Conservation (phyloP, 352 stramenopile species). For the Thalassiosira livingstoniorum region DNA sequence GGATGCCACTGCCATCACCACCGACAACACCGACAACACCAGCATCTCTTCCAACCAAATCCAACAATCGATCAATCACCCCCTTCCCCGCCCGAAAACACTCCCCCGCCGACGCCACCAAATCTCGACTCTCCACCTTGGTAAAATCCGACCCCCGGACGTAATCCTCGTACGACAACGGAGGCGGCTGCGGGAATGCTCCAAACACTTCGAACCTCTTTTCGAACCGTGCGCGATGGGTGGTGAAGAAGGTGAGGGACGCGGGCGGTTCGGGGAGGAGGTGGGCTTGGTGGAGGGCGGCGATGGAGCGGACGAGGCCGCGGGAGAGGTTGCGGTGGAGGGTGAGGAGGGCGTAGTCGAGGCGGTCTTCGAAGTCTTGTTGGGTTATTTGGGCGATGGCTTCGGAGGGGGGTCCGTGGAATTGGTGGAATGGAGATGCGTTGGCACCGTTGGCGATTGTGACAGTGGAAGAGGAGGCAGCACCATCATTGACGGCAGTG, state of each 20-base stretch:
- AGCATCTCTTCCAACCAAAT: constrained; percentile 17
- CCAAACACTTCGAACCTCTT: constrained; percentile 76
- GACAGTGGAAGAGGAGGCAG: constrained; percentile 1
- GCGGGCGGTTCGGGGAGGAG: constrained; percentile 47
- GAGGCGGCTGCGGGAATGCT: constrained; percentile 65
- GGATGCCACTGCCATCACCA: neutral
- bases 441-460: too few relatives aligned
- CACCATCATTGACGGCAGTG: neutral
- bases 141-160: constrained; percentile 69
- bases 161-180: constrained; percentile 73
- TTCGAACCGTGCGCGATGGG: constrained; percentile 65
- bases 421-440: too few relatives aligned
- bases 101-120: constrained; percentile 64
- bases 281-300: constrained; percentile 62
- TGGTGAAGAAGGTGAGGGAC: constrained; percentile 66
- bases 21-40: constrained; percentile 19
- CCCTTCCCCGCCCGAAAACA: constrained; percentile 68
- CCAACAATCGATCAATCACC: constrained; percentile 59
- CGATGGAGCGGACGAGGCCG: constrained; percentile 69
- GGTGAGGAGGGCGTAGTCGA: constrained; percentile 63
- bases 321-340: constrained; percentile 71
- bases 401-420: too few relatives aligned
- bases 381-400: constrained; percentile 6
- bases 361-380: constrained; percentile 72
- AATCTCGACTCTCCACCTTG: constrained; percentile 51